Evolutionary conservation across 495 filamentous ascomycete genomes (phyloP).

Genomic region (Trichoderma parareesei): DNA sequence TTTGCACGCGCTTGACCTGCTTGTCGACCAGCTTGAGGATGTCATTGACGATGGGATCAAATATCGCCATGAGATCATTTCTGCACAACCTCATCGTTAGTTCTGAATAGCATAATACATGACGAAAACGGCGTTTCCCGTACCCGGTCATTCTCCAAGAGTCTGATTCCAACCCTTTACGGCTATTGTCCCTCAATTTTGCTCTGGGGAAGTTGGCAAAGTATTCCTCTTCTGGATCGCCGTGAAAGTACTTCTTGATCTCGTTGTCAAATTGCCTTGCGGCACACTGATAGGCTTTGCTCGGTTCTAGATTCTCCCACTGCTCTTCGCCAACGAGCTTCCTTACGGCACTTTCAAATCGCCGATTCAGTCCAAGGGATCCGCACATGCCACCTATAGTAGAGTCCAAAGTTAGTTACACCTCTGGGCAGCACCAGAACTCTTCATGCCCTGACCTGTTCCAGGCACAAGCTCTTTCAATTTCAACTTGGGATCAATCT

Average conservation of each 20-base stretch:
- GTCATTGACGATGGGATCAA: conserved; percentile 27
- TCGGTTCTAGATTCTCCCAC: conserved; percentile 12
- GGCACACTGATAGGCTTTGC: background rate
- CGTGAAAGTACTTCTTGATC: conserved; percentile 18
- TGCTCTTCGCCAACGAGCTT: conserved; percentile 18
- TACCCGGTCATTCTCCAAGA: background rate
- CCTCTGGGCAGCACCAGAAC: background rate
- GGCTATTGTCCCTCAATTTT: background rate
- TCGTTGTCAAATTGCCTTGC: background rate
- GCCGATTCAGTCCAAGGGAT: conserved; percentile 28
- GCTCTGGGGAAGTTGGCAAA: background rate
- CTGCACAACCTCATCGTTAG: conserved; percentile 17
- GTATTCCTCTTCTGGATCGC: conserved; percentile 8
- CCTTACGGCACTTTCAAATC: conserved; percentile 26
- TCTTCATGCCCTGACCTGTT: background rate
- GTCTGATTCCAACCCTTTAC: conserved; percentile 2
- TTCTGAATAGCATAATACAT: conserved; percentile 20
- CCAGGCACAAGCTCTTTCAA: conserved; percentile 22
- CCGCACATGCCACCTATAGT: conserved; percentile 29
- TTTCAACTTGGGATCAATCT: conserved; percentile 15
- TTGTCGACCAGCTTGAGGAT: conserved; percentile 22
- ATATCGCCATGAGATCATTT: conserved; percentile 22
- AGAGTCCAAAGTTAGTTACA: background rate
- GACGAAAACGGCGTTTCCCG: conserved; percentile 13
- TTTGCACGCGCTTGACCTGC: conserved; percentile 22